Evolutionary conservation across 768 basidiomycete genomes (phyloP).

Genomic region (Rhodotorula graminis): DNA sequence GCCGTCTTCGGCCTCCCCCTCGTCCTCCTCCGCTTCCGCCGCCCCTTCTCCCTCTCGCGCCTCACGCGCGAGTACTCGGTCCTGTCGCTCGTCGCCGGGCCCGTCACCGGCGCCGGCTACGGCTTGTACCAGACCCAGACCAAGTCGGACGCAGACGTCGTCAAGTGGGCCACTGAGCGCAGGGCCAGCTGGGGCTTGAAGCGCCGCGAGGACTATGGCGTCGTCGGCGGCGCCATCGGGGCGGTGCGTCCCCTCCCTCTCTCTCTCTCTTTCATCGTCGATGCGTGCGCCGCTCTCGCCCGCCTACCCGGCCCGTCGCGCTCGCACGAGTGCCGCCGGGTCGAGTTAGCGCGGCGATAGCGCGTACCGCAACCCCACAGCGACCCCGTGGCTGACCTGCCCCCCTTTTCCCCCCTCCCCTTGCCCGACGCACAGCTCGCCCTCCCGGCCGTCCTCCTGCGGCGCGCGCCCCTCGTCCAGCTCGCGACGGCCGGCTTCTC

Average conservation of each 20-base stretch:
- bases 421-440: neutral
- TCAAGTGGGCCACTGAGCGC: neutral
- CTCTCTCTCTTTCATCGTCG: too few relatives aligned
- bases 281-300: too few relatives aligned
- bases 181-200: neutral
- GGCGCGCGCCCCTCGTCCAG: slow-evolving; percentile 2
- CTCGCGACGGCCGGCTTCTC: slow-evolving; percentile 1
- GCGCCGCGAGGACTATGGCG: slow-evolving; percentile 19
- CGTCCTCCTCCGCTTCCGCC: neutral
- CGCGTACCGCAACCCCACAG: too few relatives aligned
- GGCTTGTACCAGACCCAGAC: slow-evolving; percentile 1
- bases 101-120: slow-evolving; percentile 9
- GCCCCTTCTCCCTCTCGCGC: slow-evolving; percentile 1
- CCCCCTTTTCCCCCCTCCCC: neutral
- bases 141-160: neutral
- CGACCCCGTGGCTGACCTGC: neutral
- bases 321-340: too few relatives aligned
- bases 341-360: too few relatives aligned
- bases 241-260: neutral
- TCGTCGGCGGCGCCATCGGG: slow-evolving; percentile 10
- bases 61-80: neutral
- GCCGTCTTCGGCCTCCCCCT: neutral
- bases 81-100: slow-evolving; percentile 8
- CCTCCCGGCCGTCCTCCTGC: slow-evolving; percentile 12
- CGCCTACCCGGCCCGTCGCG: too few relatives aligned